Evolutionary conservation across 2,329 filamentous ascomycete species (phyloP).

Genomic region (Trichophyton rubrum): DNA sequence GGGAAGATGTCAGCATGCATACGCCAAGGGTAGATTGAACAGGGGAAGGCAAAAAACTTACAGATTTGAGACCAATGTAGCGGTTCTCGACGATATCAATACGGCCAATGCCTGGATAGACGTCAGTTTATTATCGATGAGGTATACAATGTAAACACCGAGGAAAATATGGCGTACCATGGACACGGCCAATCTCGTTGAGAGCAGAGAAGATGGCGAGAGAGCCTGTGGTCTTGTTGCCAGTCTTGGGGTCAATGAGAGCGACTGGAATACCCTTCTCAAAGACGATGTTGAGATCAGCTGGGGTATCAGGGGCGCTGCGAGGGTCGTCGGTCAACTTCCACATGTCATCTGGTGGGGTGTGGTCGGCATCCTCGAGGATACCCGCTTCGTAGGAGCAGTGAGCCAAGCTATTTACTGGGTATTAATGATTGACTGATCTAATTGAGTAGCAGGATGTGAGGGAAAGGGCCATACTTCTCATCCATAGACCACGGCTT

Average conservation of each 20-base stretch:
- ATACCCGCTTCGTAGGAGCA: conserved; percentile 61
- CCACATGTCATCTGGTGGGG: conserved; percentile 69
- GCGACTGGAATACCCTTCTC: conserved; percentile 17
- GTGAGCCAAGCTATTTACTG: conserved; percentile 45
- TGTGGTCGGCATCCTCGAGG: conserved; percentile 41
- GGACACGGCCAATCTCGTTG: conserved; percentile 14
- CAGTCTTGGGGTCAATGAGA: conserved; percentile 10
- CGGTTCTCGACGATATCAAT: conserved; percentile 68
- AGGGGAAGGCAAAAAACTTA: conserved; percentile 8
- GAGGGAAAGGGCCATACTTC: conserved; percentile 5
- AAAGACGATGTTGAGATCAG: conserved; percentile 17
- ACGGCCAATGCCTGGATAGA: conserved; percentile 48
- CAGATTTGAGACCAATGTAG: conserved; percentile 55
- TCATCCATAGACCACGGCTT: conserved; percentile 46
- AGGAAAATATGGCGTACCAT: conserved; percentile 7
- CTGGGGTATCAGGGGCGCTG: conserved; percentile 16
- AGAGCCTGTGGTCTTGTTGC: conserved; percentile 11
- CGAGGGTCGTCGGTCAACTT: conserved; percentile 43
- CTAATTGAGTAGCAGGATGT: background rate
- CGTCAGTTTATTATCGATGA: background rate
- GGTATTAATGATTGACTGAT: conserved; percentile 1
- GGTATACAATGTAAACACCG: background rate
- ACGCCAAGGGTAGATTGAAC: background rate
- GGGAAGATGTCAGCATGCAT: conserved; percentile 36
- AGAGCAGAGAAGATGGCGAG: conserved; percentile 14